These are phyloP conservation scores for Orbilia oligospora DNA, from an alignment of 2,329 filamentous ascomycete genomes.

Conservation along the genomic window DNA sequence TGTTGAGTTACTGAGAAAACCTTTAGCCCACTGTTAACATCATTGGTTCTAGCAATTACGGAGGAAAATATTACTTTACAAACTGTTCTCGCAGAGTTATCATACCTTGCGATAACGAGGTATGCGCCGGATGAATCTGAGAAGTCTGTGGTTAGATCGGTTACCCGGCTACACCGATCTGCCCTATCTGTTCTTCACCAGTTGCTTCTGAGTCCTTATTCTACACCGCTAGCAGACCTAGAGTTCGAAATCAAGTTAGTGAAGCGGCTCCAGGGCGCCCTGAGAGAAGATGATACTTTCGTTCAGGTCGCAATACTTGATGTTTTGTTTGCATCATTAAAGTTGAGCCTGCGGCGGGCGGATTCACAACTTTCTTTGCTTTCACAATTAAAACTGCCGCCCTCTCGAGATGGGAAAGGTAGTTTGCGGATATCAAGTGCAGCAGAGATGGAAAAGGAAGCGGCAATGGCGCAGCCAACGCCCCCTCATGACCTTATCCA, in stretches of 20 bases:
- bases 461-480: conserved; percentile 69
- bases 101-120: conserved; percentile 73
- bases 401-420: conserved; percentile 57
- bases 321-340: conserved; percentile 81
- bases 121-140: conserved; percentile 68
- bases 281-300: conserved; percentile 74
- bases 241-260: conserved; percentile 81
- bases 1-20: background rate
- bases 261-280: conserved; percentile 76
- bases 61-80: conserved; percentile 76
- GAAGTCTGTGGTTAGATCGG: conserved; percentile 68
- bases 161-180: conserved; percentile 78
- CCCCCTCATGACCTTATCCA: conserved; percentile 82
- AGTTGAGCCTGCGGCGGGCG: conserved; percentile 70
- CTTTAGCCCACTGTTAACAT: conserved; percentile 61
- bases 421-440: conserved; percentile 40
- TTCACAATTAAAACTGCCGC: conserved; percentile 64
- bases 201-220: conserved; percentile 76
- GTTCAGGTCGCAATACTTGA: conserved; percentile 84
- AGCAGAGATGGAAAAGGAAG: conserved; percentile 66
- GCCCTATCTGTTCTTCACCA: conserved; percentile 79
- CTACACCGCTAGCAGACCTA: conserved; percentile 73
- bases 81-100: conserved; percentile 75
- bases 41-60: conserved; percentile 28
- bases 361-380: conserved; percentile 65